Conservation (phyloP, 2,329 filamentous ascomycete species). For the Neopestalotiopsis sp. region DNA sequence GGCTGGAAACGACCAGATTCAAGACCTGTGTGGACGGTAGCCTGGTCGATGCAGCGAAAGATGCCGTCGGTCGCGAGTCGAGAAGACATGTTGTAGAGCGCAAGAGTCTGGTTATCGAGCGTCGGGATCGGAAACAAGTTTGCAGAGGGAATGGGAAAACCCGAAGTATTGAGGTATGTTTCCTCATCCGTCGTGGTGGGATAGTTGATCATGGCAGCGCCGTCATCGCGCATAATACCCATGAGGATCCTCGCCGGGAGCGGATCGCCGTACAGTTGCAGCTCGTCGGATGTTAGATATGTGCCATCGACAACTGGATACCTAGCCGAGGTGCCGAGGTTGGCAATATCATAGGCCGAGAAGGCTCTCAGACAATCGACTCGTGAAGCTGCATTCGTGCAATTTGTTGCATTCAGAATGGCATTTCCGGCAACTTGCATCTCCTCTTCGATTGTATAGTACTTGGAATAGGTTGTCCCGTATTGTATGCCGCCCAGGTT, state of each 20-base stretch:
- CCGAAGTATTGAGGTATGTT: constrained; percentile 38
- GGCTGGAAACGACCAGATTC: constrained; percentile 48
- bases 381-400: constrained; percentile 51
- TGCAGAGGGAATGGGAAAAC: constrained; percentile 36
- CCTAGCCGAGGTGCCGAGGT: constrained; percentile 47
- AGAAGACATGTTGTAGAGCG: constrained; percentile 59
- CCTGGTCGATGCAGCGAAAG: constrained; percentile 65
- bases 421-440: constrained; percentile 52
- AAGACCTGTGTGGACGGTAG: constrained; percentile 57
- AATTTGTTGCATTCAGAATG: constrained; percentile 57
- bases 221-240: constrained; percentile 59
- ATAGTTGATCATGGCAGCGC: constrained; percentile 56
- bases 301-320: constrained; percentile 64
- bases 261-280: constrained; percentile 49
- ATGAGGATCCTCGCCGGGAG: constrained; percentile 61
- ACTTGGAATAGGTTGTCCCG: constrained; percentile 61
- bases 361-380: constrained; percentile 58
- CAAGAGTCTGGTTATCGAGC: constrained; percentile 52
- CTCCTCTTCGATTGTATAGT: constrained; percentile 60
- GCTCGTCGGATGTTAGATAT: constrained; percentile 53
- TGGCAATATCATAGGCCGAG: constrained; percentile 45
- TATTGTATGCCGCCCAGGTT: constrained; percentile 53
- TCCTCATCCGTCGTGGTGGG: constrained; percentile 41
- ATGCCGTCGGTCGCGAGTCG: constrained; percentile 62
- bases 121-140: constrained; percentile 55